Evolutionary conservation across 768 basidiomycete species (phyloP).

Genomic region (Mycena haematopus): DNA sequence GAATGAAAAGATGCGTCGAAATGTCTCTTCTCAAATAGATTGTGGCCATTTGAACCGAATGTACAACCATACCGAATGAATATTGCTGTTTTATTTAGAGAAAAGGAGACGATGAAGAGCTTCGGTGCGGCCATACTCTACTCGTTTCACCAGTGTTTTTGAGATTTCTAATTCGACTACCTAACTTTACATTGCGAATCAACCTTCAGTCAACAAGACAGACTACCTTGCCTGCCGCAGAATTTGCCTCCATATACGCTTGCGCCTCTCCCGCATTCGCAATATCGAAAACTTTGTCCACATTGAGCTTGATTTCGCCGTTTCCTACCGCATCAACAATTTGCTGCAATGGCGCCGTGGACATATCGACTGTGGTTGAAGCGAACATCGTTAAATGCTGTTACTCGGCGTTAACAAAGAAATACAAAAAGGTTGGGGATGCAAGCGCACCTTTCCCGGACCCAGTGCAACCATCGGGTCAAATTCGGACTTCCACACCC

Average conservation of each 20-base stretch:
- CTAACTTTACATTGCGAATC: neutral
- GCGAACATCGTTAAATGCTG: slow-evolving; percentile 34
- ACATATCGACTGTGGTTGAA: slow-evolving; percentile 29
- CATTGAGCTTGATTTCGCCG: slow-evolving; percentile 28
- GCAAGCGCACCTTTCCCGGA: slow-evolving; percentile 29
- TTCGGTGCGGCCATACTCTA: too few species aligned
- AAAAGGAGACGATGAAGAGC: too few species aligned
- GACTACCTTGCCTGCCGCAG: slow-evolving; percentile 34
- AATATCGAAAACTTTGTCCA: slow-evolving; percentile 35
- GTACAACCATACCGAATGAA: too few species aligned
- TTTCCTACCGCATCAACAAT: slow-evolving; percentile 33
- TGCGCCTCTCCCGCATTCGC: slow-evolving; percentile 31
- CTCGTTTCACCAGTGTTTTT: too few species aligned
- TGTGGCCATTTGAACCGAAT: too few species aligned
- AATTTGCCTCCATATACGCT: slow-evolving; percentile 34
- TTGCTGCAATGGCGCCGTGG: slow-evolving; percentile 31
- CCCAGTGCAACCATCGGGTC: slow-evolving; percentile 29
- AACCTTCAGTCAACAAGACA: slow-evolving; percentile 30
- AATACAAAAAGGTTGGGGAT: neutral
- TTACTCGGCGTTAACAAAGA: neutral
- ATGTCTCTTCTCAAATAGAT: too few species aligned
- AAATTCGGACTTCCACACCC: slow-evolving; percentile 34
- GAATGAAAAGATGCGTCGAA: too few species aligned
- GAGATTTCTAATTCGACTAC: neutral
- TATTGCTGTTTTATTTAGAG: too few species aligned